Conservation (phyloP, 75 land plant species). For the Picea glauca region DNA sequence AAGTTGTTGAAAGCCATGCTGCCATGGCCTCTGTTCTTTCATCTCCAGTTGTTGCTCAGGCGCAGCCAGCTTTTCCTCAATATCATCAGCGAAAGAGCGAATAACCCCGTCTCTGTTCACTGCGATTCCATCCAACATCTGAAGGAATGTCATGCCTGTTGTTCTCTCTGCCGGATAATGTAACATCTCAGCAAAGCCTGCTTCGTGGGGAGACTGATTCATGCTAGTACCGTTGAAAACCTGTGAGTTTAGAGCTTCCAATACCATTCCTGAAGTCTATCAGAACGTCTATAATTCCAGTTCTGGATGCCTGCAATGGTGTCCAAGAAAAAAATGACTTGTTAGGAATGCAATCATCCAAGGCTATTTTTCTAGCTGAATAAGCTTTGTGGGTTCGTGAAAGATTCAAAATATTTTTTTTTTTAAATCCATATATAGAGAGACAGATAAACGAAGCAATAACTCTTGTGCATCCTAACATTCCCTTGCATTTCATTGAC, state of each 20-base stretch:
- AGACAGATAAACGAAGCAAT: background rate
- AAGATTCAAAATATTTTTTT: background rate
- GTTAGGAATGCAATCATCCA: background rate
- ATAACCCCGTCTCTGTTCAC: background rate
- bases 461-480: background rate
- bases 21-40: slow-evolving; percentile 8
- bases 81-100: background rate
- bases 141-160: slow-evolving; percentile 2
- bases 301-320: background rate
- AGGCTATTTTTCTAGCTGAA: background rate
- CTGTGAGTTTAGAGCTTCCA: slow-evolving; percentile 4
- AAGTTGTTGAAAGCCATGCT: slow-evolving; percentile 12
- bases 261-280: background rate
- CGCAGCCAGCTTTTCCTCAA: slow-evolving; percentile 13
- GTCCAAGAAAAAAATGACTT: background rate
- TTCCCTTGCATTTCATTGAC: background rate
- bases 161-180: slow-evolving; percentile 1
- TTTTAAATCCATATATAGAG: too few relatives aligned
- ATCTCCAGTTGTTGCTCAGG: background rate
- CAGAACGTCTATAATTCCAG: background rate
- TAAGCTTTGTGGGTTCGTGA: background rate
- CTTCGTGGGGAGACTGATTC: background rate
- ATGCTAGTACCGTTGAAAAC: background rate
- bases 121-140: slow-evolving; percentile 11
- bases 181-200: background rate